phyloP scores from a whole-genome alignment of 768 basidiomycete genomes.

The Hortiboletus campestris region DNA sequence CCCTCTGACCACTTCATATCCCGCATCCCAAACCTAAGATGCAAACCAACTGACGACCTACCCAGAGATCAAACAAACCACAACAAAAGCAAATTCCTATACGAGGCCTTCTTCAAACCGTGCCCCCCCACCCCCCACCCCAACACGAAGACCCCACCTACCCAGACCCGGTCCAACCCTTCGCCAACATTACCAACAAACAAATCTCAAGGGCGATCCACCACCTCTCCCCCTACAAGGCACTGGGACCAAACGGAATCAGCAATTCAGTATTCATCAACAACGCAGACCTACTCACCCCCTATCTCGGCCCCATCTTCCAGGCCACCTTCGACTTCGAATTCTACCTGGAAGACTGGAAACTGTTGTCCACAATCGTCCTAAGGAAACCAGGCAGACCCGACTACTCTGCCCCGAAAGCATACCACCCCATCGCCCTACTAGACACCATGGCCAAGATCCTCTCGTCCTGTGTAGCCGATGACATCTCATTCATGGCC shows the following conservation, averaged over 20 bases:
- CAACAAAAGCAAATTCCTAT: constrained; percentile 19
- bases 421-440: constrained; percentile 37
- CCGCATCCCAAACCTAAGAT: not conserved
- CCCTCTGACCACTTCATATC: not conserved
- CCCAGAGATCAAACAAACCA: constrained; percentile 9
- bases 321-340: constrained; percentile 6
- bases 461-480: constrained; percentile 21
- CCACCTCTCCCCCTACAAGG: constrained; percentile 16
- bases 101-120: constrained; percentile 22
- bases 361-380: constrained; percentile 26
- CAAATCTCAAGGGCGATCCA: constrained; percentile 6
- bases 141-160: not conserved
- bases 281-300: constrained; percentile 3
- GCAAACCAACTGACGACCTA: too few species aligned
- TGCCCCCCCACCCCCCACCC: constrained; percentile 6
- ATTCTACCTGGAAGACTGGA: constrained; percentile 18
- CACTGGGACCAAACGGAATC: constrained; percentile 26
- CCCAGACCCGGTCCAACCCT: not conserved
- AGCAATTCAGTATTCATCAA: constrained; percentile 20
- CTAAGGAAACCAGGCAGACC: constrained; percentile 36
- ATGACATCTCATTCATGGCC: constrained; percentile 20
- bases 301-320: constrained; percentile 11
- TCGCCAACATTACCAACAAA: constrained; percentile 6
- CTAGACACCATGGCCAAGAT: constrained; percentile 33
- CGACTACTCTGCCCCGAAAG: constrained; percentile 23